These are phyloP conservation scores for Nicotiana noctiflora DNA, from an alignment of 257 asterid genomes.

Conservation along the genomic window DNA sequence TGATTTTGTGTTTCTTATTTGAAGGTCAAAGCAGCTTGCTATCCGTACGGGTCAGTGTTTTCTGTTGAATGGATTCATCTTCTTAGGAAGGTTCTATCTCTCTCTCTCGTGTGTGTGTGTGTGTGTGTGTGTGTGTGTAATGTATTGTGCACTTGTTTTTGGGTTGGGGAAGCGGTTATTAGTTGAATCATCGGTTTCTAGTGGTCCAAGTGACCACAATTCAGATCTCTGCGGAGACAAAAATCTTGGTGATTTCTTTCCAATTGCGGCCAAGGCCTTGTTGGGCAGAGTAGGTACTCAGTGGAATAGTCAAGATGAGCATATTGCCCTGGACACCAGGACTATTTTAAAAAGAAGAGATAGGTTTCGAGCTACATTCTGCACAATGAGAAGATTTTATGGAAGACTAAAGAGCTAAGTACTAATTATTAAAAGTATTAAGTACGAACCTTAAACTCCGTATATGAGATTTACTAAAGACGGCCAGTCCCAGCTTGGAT, in stretches of 20 bases:
- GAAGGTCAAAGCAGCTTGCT: slow-evolving; percentile 81
- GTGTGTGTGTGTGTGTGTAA: neutral
- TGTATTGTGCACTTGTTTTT: neutral
- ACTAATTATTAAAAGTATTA: neutral
- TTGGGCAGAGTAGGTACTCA: neutral
- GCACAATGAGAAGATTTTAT: neutral
- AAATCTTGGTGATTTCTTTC: neutral
- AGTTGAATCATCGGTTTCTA: neutral
- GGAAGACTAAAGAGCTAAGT: neutral
- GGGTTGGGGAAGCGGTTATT: neutral
- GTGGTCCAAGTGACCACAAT: neutral
- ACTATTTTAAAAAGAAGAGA: neutral
- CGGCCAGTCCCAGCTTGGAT: too few species aligned
- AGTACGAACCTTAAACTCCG: neutral
- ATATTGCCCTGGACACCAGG: neutral
- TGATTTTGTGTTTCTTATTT: neutral
- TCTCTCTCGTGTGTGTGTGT: too few species aligned
- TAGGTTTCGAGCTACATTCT: neutral
- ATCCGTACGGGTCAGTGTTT: slow-evolving; percentile 92
- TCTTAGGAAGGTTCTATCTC: slow-evolving; percentile 70
- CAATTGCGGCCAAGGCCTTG: too few species aligned
- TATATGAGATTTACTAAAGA: neutral
- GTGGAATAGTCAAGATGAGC: neutral
- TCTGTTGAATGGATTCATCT: slow-evolving; percentile 82
- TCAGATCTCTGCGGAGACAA: neutral